phyloP scores from a whole-genome alignment of 1,284 basidiomycete species.

The Pseudozyma thailandica region DNA sequence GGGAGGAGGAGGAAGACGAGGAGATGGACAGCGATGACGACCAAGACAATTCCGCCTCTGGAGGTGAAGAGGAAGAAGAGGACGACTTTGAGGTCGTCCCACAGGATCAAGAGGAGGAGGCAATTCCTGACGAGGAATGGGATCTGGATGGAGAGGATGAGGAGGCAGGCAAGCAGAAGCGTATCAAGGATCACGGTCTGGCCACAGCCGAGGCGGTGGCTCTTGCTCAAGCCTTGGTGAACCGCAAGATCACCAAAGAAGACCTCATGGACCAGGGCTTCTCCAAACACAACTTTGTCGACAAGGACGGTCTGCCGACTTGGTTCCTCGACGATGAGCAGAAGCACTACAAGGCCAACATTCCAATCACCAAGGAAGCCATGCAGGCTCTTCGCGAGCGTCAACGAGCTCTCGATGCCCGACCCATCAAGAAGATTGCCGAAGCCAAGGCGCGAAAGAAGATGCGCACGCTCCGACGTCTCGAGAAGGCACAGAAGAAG shows the following conservation, averaged over 20 bases:
- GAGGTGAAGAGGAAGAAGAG: constrained; percentile 49
- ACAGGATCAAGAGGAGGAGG: constrained; percentile 73
- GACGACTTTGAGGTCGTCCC: constrained; percentile 64
- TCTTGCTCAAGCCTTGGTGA: constrained; percentile 90
- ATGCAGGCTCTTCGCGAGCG: constrained; percentile 85
- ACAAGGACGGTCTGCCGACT: constrained; percentile 87
- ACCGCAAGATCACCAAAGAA: constrained; percentile 87
- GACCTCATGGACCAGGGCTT: constrained; percentile 95
- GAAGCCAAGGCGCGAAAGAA: constrained; percentile 99
- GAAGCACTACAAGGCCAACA: constrained; percentile 91
- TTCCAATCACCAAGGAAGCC: constrained; percentile 97
- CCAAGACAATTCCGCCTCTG: constrained; percentile 5
- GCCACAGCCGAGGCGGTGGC: constrained; percentile 91
- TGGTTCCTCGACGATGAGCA: constrained; percentile 99
- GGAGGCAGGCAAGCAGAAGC: constrained; percentile 78
- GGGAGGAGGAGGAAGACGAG: constrained; percentile 65
- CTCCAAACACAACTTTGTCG: constrained; percentile 84
- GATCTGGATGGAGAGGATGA: constrained; percentile 79
- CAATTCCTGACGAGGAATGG: constrained; percentile 83
- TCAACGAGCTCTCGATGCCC: constrained; percentile 91
- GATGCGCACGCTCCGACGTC: constrained; percentile 81
- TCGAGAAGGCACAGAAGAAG: constrained; percentile 95
- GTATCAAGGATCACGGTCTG: constrained; percentile 83
- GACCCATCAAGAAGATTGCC: constrained; percentile 98
- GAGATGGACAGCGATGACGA: constrained; percentile 60